These are phyloP conservation scores for Boechera stricta DNA, from an alignment of 345 rosid species.

Conservation along the genomic window DNA sequence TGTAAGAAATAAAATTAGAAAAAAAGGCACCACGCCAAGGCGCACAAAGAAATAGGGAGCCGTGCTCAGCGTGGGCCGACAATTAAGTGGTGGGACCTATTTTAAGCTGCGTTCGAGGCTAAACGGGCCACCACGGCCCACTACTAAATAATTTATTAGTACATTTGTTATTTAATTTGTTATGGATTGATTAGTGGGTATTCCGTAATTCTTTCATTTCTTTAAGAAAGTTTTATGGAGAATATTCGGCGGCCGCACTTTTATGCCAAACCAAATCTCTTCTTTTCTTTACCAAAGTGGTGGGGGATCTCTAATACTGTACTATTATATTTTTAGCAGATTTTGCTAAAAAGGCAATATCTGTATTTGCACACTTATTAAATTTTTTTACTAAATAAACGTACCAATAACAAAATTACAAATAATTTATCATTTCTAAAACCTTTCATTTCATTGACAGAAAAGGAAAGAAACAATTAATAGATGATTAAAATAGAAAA, in stretches of 20 bases:
- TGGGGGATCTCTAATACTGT: constrained; percentile 18
- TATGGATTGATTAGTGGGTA: constrained; percentile 21
- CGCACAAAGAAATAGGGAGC: constrained; percentile 39
- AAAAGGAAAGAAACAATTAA: neutral
- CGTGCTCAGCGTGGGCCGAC: constrained; percentile 48
- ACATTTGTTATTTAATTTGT: neutral
- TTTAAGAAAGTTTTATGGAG: constrained; percentile 29
- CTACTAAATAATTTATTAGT: neutral
- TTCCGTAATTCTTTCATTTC: neutral
- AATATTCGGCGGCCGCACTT: constrained; percentile 50
- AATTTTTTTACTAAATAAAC: neutral
- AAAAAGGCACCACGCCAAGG: constrained; percentile 37
- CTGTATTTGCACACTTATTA: constrained; percentile 30
- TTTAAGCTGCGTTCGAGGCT: constrained; percentile 36
- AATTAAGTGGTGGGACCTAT: constrained; percentile 40
- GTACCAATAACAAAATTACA: neutral
- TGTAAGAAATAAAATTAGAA: constrained; percentile 12
- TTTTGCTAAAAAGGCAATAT: constrained; percentile 35
- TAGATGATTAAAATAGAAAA: neutral
- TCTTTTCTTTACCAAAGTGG: constrained; percentile 35
- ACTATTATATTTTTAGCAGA: neutral
- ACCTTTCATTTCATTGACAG: constrained; percentile 8
- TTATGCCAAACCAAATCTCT: constrained; percentile 46
- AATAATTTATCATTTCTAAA: neutral
- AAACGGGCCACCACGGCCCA: constrained; percentile 44